Evolutionary conservation across 257 asterid genomes (phyloP).

Genomic region (Przewalskia tangutica): DNA sequence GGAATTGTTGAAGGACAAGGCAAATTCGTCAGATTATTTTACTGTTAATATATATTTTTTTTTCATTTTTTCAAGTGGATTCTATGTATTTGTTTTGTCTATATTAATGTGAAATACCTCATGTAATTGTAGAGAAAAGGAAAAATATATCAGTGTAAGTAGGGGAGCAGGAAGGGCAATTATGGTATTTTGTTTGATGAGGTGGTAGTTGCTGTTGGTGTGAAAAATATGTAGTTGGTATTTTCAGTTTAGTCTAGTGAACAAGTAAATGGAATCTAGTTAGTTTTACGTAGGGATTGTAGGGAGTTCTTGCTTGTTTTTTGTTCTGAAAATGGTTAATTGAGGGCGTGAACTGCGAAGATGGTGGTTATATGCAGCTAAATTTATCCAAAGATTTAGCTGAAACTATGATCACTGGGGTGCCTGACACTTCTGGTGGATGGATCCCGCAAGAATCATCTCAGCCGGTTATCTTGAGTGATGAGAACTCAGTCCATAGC

Average conservation of each 20-base stretch:
- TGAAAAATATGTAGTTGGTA: constrained; percentile 8
- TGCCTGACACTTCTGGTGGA: constrained; percentile 26
- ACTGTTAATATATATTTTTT: constrained; percentile 6
- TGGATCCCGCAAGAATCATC: constrained; percentile 28
- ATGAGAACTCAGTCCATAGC: too few species aligned
- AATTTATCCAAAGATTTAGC: constrained; percentile 25
- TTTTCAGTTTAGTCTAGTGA: neutral
- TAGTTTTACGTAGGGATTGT: neutral
- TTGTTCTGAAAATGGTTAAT: neutral
- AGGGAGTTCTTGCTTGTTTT: neutral
- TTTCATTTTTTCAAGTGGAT: neutral
- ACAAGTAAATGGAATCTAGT: neutral
- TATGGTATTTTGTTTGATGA: neutral
- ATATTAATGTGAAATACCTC: neutral
- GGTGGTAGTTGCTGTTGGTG: constrained; percentile 4
- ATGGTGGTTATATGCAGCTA: constrained; percentile 21
- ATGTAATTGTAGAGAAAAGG: neutral
- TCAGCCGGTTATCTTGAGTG: constrained; percentile 8
- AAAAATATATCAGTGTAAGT: neutral
- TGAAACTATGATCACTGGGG: constrained; percentile 26
- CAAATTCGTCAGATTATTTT: constrained; percentile 4
- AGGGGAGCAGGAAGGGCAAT: neutral
- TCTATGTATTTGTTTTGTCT: neutral
- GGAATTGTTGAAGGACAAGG: constrained; percentile 10
- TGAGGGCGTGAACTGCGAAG: constrained; percentile 12